Conservation (phyloP, 371 early-diverging fungal species). For the Dichotomocladium elegans region DNA sequence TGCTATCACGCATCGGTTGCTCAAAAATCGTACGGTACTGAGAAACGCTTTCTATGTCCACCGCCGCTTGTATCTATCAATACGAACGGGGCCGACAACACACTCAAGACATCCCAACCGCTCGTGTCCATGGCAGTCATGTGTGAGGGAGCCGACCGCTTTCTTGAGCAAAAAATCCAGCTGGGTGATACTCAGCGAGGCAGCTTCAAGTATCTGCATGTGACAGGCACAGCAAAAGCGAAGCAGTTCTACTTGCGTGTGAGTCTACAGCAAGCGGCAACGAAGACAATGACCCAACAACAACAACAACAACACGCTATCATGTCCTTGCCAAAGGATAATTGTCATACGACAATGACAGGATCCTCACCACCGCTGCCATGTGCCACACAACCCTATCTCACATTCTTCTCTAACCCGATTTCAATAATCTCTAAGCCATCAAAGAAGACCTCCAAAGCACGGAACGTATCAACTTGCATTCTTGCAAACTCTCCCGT, state of each 20-base stretch:
- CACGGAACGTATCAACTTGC: constrained; percentile 72
- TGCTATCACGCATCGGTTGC: constrained; percentile 71
- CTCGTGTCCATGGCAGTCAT: constrained; percentile 64
- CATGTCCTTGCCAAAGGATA: too few relatives aligned
- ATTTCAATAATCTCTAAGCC: constrained; percentile 86
- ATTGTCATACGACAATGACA: too few relatives aligned
- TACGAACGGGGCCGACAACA: too few relatives aligned
- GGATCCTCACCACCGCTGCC: not conserved
- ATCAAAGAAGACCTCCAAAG: constrained; percentile 80
- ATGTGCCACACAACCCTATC: constrained; percentile 25
- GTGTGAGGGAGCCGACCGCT: constrained; percentile 37
- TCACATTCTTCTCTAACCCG: constrained; percentile 65
- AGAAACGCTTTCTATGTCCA: constrained; percentile 85
- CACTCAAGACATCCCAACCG: not conserved
- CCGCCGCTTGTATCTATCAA: constrained; percentile 75
- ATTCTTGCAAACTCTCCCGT: constrained; percentile 67
- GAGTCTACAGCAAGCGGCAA: constrained; percentile 19
- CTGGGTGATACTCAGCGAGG: constrained; percentile 52
- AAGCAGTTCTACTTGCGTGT: constrained; percentile 72
- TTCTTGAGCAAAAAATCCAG: constrained; percentile 51
- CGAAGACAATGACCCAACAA: constrained; percentile 32
- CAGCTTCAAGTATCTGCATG: constrained; percentile 69
- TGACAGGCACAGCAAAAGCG: constrained; percentile 77
- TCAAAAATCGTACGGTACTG: constrained; percentile 88
- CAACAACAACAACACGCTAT: constrained; percentile 28